Evolutionary conservation across 2,329 filamentous ascomycete species (phyloP).

Genomic region (Allantophomopsis cytisporea): DNA sequence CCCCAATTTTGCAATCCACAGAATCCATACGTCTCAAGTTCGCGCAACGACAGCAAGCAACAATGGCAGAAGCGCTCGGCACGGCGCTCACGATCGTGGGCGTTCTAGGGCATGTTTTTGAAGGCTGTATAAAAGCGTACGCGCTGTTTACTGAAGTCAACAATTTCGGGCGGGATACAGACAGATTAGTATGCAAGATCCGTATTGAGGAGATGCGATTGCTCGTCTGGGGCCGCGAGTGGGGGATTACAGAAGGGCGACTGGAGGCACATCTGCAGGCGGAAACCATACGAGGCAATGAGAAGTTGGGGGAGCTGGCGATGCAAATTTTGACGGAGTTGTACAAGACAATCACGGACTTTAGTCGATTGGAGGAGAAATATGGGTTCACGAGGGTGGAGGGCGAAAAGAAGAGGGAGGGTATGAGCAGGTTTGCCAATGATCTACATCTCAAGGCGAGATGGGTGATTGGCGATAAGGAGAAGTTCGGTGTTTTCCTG

Average conservation of each 20-base stretch:
- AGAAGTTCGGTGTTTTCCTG: slow-evolving; percentile 27
- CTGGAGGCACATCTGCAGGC: slow-evolving; percentile 27
- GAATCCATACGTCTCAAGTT: too few relatives aligned
- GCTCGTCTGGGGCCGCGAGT: slow-evolving; percentile 31
- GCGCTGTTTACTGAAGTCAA: slow-evolving; percentile 27
- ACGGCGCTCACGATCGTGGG: slow-evolving; percentile 28
- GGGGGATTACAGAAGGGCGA: slow-evolving; percentile 30
- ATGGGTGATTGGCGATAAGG: slow-evolving; percentile 32
- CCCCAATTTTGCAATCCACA: too few relatives aligned
- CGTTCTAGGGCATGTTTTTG: slow-evolving; percentile 30
- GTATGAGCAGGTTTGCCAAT: slow-evolving; percentile 7
- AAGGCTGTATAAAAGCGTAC: slow-evolving; percentile 31
- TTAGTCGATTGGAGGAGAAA: slow-evolving; percentile 24
- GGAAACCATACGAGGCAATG: slow-evolving; percentile 20
- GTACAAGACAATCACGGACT: slow-evolving; percentile 29
- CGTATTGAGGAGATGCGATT: slow-evolving; percentile 35
- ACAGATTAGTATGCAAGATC: slow-evolving; percentile 31
- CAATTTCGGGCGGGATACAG: slow-evolving; percentile 27
- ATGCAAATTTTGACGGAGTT: slow-evolving; percentile 27
- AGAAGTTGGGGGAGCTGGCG: slow-evolving; percentile 22
- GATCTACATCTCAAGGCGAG: slow-evolving; percentile 20
- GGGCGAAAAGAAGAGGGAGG: slow-evolving; percentile 1
- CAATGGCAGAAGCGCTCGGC: slow-evolving; percentile 25
- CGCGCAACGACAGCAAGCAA: too few relatives aligned
- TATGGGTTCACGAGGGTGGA: slow-evolving; percentile 21